These are phyloP conservation scores for Cryptomeria japonica DNA, from an alignment of 75 land plant species.

Conservation along the genomic window DNA sequence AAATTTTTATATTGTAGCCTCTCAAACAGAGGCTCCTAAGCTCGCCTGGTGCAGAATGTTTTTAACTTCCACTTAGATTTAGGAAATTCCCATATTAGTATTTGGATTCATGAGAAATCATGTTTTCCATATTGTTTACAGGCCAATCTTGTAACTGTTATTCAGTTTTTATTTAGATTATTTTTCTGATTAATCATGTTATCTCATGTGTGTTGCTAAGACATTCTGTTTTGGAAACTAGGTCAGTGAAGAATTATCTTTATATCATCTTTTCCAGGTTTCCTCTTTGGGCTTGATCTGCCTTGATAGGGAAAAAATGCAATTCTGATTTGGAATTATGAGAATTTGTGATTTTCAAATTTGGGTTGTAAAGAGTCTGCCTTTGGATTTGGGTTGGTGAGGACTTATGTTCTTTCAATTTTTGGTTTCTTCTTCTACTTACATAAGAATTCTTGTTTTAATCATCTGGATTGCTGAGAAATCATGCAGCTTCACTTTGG, in stretches of 20 bases:
- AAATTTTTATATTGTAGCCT: too few species aligned
- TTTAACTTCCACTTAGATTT: too few species aligned
- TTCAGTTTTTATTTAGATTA: background rate
- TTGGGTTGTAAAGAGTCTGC: background rate
- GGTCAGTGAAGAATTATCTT: conserved; percentile 8
- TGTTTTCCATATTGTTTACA: background rate
- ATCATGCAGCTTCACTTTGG: background rate
- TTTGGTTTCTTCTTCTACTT: too few species aligned
- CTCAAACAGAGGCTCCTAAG: too few species aligned
- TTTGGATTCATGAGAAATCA: background rate
- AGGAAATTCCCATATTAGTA: too few species aligned
- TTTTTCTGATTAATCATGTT: background rate
- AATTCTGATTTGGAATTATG: background rate
- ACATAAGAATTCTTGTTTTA: too few species aligned
- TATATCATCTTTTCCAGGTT: background rate
- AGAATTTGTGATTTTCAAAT: background rate
- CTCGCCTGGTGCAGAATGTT: too few species aligned
- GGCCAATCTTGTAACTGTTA: too few species aligned
- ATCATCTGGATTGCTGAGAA: background rate
- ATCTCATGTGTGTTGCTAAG: background rate
- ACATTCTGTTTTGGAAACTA: background rate
- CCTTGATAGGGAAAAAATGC: too few species aligned
- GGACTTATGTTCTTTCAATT: background rate
- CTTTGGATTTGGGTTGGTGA: background rate
- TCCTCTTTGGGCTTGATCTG: too few species aligned